Evolutionary conservation across 2,329 filamentous ascomycete species (phyloP).

Genomic region (Colletotrichum filicis): DNA sequence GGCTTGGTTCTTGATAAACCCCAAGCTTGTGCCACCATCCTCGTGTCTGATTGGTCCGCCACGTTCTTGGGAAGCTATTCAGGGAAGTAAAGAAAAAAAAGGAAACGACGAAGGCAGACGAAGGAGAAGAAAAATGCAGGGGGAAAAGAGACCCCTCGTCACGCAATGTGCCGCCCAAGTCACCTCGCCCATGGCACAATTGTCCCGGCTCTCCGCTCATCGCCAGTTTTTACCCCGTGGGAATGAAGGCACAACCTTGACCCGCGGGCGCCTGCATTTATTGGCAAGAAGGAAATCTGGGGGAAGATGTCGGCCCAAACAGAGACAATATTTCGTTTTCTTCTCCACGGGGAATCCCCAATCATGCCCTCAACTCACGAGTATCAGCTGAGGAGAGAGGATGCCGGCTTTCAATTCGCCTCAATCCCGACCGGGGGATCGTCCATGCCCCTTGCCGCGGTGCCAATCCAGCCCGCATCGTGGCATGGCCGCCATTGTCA

Average conservation of each 20-base stretch:
- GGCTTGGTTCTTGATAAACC: conserved; percentile 29
- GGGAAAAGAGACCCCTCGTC: conserved; percentile 8
- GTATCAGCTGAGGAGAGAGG: conserved; percentile 29
- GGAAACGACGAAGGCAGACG: neutral
- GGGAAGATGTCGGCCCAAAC: conserved; percentile 10
- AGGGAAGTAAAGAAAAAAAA: conserved; percentile 10
- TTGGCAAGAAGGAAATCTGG: conserved; percentile 32
- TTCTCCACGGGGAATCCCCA: conserved; percentile 16
- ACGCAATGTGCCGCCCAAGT: conserved; percentile 18
- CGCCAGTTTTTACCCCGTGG: conserved; percentile 27
- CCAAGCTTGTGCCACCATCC: conserved; percentile 32
- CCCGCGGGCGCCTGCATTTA: conserved; percentile 34
- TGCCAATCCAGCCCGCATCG: neutral
- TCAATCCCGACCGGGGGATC: conserved; percentile 14
- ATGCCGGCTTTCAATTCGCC: neutral
- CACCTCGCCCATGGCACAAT: conserved; percentile 29
- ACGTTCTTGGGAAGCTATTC: conserved; percentile 23
- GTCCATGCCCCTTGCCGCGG: conserved; percentile 21
- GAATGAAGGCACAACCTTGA: conserved; percentile 15
- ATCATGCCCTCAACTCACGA: conserved; percentile 27
- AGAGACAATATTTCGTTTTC: neutral
- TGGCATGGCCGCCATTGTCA: neutral
- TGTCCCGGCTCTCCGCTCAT: conserved; percentile 27
- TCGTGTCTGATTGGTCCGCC: conserved; percentile 26
- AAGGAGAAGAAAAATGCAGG: neutral